Percentiles rank a stretch among this genome's conserved stretches.
Conservation (phyloP, 192 early-diverging fungal genomes). For the Gigaspora rosea region DNA sequence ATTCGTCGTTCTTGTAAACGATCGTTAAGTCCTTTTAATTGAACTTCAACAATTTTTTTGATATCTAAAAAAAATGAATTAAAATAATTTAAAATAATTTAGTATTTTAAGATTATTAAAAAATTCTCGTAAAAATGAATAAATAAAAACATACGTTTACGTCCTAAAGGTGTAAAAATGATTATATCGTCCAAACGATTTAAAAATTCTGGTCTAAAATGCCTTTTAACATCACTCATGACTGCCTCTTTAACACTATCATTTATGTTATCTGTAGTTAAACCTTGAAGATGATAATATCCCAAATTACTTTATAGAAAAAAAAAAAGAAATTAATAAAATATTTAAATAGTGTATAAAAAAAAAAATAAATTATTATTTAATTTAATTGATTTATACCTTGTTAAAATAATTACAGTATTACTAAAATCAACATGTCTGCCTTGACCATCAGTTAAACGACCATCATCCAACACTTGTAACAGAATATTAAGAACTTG, state of each 20-base stretch:
- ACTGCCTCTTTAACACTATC: constrained; percentile 56
- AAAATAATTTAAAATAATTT: no score
- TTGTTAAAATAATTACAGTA: constrained; percentile 94
- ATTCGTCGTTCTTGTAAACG: constrained; percentile 80
- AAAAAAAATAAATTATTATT: not conserved
- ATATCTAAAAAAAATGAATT: constrained; percentile 41
- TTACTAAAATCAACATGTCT: constrained; percentile 93
- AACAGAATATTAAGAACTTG: constrained; percentile 79
- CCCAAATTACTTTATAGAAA: constrained; percentile 28
- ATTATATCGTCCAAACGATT: constrained; percentile 97
- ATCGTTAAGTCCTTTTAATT: constrained; percentile 63
- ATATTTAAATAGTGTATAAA: not conserved
- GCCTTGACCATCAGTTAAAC: constrained; percentile 90
- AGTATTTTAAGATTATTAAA: not conserved
- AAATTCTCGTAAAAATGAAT: not conserved
- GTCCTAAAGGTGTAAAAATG: constrained; percentile 75
- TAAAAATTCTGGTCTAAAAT: constrained; percentile 92
- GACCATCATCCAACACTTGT: constrained; percentile 91
- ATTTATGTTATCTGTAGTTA: constrained; percentile 34
- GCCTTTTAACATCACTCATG: constrained; percentile 76
- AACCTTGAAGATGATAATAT: constrained; percentile 20
- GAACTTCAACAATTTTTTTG: constrained; percentile 74
- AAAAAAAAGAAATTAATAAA: not conserved
- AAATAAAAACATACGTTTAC: constrained; percentile 23
- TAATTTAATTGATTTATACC: constrained; percentile 46